Base-by-base conservation (phyloP, 2,329 filamentous ascomycete genomes). In the Orbilia brochopaga region DNA sequence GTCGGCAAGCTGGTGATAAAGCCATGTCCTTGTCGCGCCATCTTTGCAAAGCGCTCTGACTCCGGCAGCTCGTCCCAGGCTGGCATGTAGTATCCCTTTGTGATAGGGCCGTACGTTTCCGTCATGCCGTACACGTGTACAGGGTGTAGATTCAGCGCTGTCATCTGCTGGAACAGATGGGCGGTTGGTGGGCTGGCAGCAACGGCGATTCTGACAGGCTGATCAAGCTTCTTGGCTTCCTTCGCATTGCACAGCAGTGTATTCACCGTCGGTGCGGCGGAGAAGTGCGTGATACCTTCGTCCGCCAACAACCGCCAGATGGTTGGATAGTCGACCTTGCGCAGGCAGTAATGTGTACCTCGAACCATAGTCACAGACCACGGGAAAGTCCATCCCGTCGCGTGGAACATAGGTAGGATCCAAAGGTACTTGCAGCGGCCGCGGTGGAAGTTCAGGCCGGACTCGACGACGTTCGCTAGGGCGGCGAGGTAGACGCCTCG, bases 211-310 rank as follows among this genome's bases (percentile, higher is more conserved):
- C 87, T 85, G 8, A 97, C 92, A 0, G 87, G 85, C 0, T 86
- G 81, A 0, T 87, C 82, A 0, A 99, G 83, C 53, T 80, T 84
- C 75, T 85, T 85, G 1, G 94, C 93, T 79, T 92, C 88, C 44
- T 88, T 84, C 1, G 90, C 85, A 11, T 89, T 89, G 78, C 94
- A 96, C 1, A 99, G 85, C 0, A 97, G 82, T 0, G 93, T 99
- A 79, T 97, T 97, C 58, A 99, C 94, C 0, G 94, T 99, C 0
- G 94, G 94, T 0, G 93, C 94, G 0, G 93, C 93, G 78, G 93
- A 96, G 82, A 95, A 97, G 80, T 99, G 94, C 0, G 92, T 97
- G 74, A 99, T 89, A 5, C 86, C 83, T 79, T 97, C 90, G 58
- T 91, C 85, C 77, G 92, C 95, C 35, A 99, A 82, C 2, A 99